These are phyloP conservation scores for Leccinellum luteum DNA, from an alignment of 768 basidiomycete species.

Conservation along the genomic window DNA sequence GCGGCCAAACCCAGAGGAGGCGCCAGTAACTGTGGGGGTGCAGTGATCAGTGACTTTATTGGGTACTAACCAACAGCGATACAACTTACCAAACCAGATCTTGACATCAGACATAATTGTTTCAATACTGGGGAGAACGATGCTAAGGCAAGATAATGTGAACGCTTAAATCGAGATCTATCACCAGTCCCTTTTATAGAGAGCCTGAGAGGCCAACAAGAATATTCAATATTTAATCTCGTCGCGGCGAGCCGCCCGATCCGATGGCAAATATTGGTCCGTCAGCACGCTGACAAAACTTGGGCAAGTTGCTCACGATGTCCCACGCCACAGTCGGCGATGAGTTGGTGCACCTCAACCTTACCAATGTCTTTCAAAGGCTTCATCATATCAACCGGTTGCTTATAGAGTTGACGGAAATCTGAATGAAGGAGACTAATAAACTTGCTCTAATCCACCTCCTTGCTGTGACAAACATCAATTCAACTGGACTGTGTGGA, in stretches of 20 bases:
- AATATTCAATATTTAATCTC: background rate
- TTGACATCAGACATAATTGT: slow-evolving; percentile 15
- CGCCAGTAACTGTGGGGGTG: slow-evolving; percentile 20
- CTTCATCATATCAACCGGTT: no score
- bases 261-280: no score
- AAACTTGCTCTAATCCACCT: background rate
- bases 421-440: background rate
- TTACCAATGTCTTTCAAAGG: no score
- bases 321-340: background rate
- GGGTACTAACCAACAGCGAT: background rate
- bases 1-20: slow-evolving; percentile 38
- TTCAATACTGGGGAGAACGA: background rate
- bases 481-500: background rate
- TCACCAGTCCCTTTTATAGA: background rate
- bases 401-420: background rate
- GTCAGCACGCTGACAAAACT: background rate
- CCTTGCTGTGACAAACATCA: background rate
- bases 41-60: background rate
- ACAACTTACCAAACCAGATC: slow-evolving; percentile 19
- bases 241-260: background rate
- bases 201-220: background rate
- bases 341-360: background rate
- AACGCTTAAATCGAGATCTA: background rate
- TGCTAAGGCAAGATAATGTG: background rate
- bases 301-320: background rate